Evolutionary conservation across 177 flowering plant species (phyloP), one percentile per base, ranked within the genome.

Genomic region (Telopea speciosissima): DNA sequence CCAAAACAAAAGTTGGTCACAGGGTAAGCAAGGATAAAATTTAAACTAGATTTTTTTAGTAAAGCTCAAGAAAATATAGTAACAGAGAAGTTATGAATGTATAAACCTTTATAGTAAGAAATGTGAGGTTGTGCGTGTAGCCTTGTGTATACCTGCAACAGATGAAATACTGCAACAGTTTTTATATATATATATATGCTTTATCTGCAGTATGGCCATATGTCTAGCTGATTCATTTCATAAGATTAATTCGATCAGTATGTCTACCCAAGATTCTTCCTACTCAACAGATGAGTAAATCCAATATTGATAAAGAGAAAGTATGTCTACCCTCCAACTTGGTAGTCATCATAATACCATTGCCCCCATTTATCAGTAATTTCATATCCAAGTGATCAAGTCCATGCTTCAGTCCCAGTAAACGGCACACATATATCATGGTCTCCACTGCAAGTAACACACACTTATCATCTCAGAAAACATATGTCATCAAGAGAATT

Each of bases 341-440:
- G 13, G 4, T 19, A 9, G 22, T 68, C 54, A 16, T 40, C 28
- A 26, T 42, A 28, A n/a, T n/a, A n/a, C n/a, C n/a, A n/a, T 56
- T 92, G 84, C 78, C 98, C 86, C 97, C 98, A 94, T 73, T 88
- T 90, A 65, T 95, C 99, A 1, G 84, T 68, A 44, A 86, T 72
- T 52, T 81, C 66, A 70, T 91, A 92, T 70, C 96, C 97, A 26
- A 95, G 28, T 9, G 97, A 90, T 76, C 89, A 85, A 24, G 96
- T 90, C 99, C 99, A 95, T 67, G 95, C 93, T 86, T 88, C 77
- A 70, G 86, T 86, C 49, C 97, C 97, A 24, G 99, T 95, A 76
- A 19, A 92, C 8, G 99, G 97, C 66, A 95, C 96, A 79, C 99
- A 95, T 97, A 95, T 91, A 79, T 95, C 99, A 80, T 95, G 99